Conservation (phyloP, 2,329 filamentous ascomycete genomes). For the Penicillium paneum region DNA sequence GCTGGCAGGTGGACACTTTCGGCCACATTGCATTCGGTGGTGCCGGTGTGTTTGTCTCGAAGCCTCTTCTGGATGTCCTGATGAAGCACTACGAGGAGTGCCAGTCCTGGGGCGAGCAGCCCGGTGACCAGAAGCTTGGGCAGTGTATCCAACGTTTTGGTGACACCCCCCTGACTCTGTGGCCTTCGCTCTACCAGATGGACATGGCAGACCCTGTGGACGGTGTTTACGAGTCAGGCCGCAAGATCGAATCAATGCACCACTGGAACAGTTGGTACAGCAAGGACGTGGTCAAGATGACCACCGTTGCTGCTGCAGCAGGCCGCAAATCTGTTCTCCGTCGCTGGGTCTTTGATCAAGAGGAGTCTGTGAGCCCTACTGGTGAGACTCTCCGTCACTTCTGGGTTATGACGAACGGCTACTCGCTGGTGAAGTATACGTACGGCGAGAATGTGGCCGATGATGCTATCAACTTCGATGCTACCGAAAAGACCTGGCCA, state of each 20-base stretch:
- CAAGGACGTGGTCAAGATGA: slow-evolving; percentile 47
- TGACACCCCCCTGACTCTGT: slow-evolving; percentile 40
- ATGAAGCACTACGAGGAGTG: slow-evolving; percentile 42
- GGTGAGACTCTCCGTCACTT: slow-evolving; percentile 38
- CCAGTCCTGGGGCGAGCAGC: slow-evolving; percentile 43
- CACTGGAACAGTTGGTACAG: slow-evolving; percentile 47
- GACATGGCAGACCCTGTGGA: slow-evolving; percentile 43
- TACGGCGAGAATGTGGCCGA: slow-evolving; percentile 36
- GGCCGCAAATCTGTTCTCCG: slow-evolving; percentile 44
- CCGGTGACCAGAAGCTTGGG: slow-evolving; percentile 45
- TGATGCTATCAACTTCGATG: slow-evolving; percentile 43
- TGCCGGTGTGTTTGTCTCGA: slow-evolving; percentile 45
- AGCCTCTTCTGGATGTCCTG: slow-evolving; percentile 39
- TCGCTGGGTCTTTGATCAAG: slow-evolving; percentile 45
- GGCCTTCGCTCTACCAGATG: slow-evolving; percentile 46
- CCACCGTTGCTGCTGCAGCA: slow-evolving; percentile 39
- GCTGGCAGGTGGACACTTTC: slow-evolving; percentile 45
- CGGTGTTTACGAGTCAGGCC: slow-evolving; percentile 44
- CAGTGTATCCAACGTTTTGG: slow-evolving; percentile 44
- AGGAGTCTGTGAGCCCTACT: slow-evolving; percentile 36
- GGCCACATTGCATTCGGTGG: slow-evolving; percentile 46
- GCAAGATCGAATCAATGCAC: slow-evolving; percentile 44
- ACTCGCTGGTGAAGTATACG: slow-evolving; percentile 44
- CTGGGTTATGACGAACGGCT: slow-evolving; percentile 46
- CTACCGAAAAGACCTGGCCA: slow-evolving; percentile 45